A percentile compares a stretch with the other conserved stretches of the same genome.
Conservation (phyloP, 2,329 filamentous ascomycete species). For the Colletotrichum siamense region DNA sequence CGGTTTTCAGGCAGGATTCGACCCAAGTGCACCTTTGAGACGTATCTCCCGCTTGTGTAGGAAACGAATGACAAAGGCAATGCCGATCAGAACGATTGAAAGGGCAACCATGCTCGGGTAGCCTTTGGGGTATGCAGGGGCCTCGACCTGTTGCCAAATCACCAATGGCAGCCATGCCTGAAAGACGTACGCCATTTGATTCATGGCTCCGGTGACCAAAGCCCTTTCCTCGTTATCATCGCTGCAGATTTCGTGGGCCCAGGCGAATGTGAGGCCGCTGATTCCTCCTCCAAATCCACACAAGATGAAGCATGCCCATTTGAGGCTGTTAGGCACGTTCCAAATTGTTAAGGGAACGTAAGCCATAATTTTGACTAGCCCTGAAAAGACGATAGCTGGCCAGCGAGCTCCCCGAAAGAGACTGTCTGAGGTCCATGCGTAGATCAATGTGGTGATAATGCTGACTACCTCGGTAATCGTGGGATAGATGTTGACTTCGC, state of each 20-base stretch:
- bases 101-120: slow-evolving; percentile 42
- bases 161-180: slow-evolving; percentile 62
- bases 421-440: slow-evolving; percentile 14
- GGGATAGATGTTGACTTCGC: slow-evolving; percentile 57
- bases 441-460: slow-evolving; percentile 8
- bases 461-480: slow-evolving; percentile 12
- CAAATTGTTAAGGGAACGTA: slow-evolving; percentile 53
- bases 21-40: not conserved
- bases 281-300: slow-evolving; percentile 5
- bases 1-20: not conserved
- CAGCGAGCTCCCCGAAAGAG: slow-evolving; percentile 43
- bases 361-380: not conserved
- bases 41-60: slow-evolving; percentile 47
- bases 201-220: slow-evolving; percentile 15
- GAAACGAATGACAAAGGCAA: slow-evolving; percentile 51
- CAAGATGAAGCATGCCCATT: slow-evolving; percentile 58
- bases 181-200: slow-evolving; percentile 43
- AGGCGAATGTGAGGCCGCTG: slow-evolving; percentile 23
- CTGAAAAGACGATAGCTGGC: slow-evolving; percentile 41
- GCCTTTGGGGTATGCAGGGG: slow-evolving; percentile 47
- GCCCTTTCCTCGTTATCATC: slow-evolving; percentile 13
- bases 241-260: slow-evolving; percentile 16
- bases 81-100: slow-evolving; percentile 53
- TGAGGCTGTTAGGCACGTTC: slow-evolving; percentile 58
- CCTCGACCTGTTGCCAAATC: slow-evolving; percentile 52